Evolutionary conservation across 225 moss, liverwort and hornwort genomes (phyloP), one percentile per base, ranked within the genome.

Genomic region (Pseudoscleropodium purum): DNA sequence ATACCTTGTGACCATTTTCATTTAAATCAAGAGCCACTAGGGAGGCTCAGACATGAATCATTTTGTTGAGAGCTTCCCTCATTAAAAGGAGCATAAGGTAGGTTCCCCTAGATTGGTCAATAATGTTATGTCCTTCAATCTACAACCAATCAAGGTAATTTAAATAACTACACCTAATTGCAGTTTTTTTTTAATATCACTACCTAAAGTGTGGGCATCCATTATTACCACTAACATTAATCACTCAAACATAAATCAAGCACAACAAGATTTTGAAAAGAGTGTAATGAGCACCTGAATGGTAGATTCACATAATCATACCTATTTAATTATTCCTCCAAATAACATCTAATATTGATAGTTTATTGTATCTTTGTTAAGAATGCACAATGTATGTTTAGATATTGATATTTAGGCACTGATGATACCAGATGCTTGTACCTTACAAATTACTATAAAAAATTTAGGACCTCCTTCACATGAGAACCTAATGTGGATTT

Each of bases 31-130:
- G 3, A 78, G 4, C 15, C 25, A 25, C 2, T 6, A 15, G 0
- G 3, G 0, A 23, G 2, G 10, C 15, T 54, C 2, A 36, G 0
- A 23, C 3, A 77, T 6, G 5, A 54, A 15, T 79, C 7, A 26
- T 16, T 56, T 57, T n/a, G 18, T 0, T n/a, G 0, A 18, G 1
- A 26, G 4, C 1, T 27, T 17, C 18, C 1, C 0, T 39, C 27
- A 80, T 59, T 80, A 0, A 17, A 0, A 2, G 3, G 39, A 29
- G 26, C 7, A 39, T 29, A 4, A 12, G 5, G 1, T 0, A 18
- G 29, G 27, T 18, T 7, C 29, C 1, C 1, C 5, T 24, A 11
- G 11, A 29, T 18, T 29, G 11, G 11, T 80, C 39, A 29, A 39
- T 39, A 18, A 4, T 39, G 1, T 29, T 18, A 59, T 11, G 5